These are phyloP conservation scores for Pleurotus tuber-regium DNA, from an alignment of 768 basidiomycete species.

Conservation along the genomic window DNA sequence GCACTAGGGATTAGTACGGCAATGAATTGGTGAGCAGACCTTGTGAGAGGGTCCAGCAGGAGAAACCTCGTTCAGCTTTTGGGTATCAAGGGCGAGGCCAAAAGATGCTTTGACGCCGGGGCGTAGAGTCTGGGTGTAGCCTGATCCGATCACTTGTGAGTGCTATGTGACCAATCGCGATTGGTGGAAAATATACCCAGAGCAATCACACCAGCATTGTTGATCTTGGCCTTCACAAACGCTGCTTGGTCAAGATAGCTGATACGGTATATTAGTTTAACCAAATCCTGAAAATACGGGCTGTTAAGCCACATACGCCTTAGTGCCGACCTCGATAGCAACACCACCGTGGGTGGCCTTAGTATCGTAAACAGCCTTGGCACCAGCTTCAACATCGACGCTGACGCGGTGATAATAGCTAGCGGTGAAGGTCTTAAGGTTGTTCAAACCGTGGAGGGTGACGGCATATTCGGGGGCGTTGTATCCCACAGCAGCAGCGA, in stretches of 20 bases:
- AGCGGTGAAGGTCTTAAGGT: constrained; percentile 90
- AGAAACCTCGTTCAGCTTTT: constrained; percentile 76
- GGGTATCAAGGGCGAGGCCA: constrained; percentile 94
- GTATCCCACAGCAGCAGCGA: constrained; percentile 90
- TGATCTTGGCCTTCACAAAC: constrained; percentile 98
- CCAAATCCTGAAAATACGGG: background rate
- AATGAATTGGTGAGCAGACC: constrained; percentile 30
- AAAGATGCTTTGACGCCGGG: constrained; percentile 92
- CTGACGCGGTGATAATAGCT: constrained; percentile 98
- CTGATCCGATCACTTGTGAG: too few species aligned
- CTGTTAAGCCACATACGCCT: constrained; percentile 61
- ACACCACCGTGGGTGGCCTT: constrained; percentile 87
- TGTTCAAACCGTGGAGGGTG: constrained; percentile 92
- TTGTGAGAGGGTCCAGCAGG: constrained; percentile 75
- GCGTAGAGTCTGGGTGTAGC: constrained; percentile 91
- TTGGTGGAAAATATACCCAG: constrained; percentile 56
- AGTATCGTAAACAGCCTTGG: constrained; percentile 94
- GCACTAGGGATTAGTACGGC: background rate
- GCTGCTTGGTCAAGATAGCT: constrained; percentile 85
- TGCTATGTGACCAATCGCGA: too few species aligned
- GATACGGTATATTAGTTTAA: constrained; percentile 7
- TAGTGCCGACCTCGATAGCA: constrained; percentile 91
- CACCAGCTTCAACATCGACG: constrained; percentile 89
- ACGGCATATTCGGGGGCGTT: constrained; percentile 95
- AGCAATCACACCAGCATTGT: constrained; percentile 89